Evolutionary conservation across 176 grass and related monocot species (phyloP).

Genomic region (Themeda triandra): DNA sequence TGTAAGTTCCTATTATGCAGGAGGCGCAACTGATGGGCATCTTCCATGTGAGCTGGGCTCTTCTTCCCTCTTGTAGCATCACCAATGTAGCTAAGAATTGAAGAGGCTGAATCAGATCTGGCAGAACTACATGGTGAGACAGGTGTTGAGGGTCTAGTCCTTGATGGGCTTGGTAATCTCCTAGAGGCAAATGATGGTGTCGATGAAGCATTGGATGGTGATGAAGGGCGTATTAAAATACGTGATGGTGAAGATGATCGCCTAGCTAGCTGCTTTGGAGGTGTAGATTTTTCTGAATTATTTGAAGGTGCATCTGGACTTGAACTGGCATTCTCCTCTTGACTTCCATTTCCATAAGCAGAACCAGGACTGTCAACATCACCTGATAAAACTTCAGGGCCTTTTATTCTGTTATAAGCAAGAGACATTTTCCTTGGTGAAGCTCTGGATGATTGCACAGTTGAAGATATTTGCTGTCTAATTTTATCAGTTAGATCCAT

Average conservation of each 20-base stretch:
- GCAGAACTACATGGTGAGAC: slow-evolving; percentile 70
- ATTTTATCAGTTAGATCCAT: slow-evolving; percentile 48
- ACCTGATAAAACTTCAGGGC: slow-evolving; percentile 33
- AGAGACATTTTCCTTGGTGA: slow-evolving; percentile 46
- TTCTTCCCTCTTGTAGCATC: slow-evolving; percentile 81
- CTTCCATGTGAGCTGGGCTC: slow-evolving; percentile 65
- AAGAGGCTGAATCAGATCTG: slow-evolving; percentile 53
- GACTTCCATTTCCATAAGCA: slow-evolving; percentile 45
- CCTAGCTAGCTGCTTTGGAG: slow-evolving; percentile 45
- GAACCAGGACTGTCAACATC: slow-evolving; percentile 40
- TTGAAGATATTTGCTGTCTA: slow-evolving; percentile 38
- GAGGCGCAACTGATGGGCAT: slow-evolving; percentile 73
- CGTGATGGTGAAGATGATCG: slow-evolving; percentile 57
- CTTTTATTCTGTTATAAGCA: slow-evolving; percentile 40
- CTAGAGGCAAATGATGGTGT: slow-evolving; percentile 46
- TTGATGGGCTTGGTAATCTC: slow-evolving; percentile 64
- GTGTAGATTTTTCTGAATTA: slow-evolving; percentile 48
- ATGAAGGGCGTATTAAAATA: slow-evolving; percentile 51
- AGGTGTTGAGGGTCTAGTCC: slow-evolving; percentile 78
- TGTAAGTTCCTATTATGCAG: slow-evolving; percentile 80
- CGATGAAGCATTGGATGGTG: slow-evolving; percentile 45
- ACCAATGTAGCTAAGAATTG: slow-evolving; percentile 57
- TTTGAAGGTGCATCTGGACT: slow-evolving; percentile 49
- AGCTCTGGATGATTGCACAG: slow-evolving; percentile 32
- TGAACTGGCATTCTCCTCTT: slow-evolving; percentile 44